phyloP scores from a whole-genome alignment of 352 stramenopile genomes.

The Globisporangium camurandrum region DNA sequence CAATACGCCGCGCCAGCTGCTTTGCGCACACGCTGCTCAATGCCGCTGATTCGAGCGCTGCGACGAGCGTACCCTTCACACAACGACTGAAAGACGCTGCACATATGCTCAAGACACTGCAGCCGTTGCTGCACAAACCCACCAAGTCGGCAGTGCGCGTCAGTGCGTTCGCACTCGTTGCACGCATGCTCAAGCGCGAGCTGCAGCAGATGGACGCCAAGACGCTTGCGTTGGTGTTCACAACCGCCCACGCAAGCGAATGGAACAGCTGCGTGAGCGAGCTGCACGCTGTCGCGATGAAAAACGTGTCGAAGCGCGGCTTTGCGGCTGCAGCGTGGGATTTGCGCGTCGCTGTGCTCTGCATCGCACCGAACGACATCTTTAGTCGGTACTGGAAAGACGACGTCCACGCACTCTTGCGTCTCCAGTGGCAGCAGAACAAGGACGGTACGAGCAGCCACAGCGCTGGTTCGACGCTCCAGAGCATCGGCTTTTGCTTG shows the following conservation, averaged over 20 bases:
- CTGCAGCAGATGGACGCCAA: constrained; percentile 18
- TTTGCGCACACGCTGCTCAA: constrained; percentile 6
- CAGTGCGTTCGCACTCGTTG: constrained; percentile 29
- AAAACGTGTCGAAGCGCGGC: constrained; percentile 32
- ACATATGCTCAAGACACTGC: constrained; percentile 33
- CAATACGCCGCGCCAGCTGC: not conserved
- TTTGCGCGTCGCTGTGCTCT: constrained; percentile 39
- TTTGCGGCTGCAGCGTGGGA: constrained; percentile 35
- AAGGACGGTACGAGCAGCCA: constrained; percentile 32
- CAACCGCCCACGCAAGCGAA: constrained; percentile 27
- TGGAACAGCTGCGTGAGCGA: constrained; percentile 61
- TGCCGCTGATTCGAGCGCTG: constrained; percentile 5
- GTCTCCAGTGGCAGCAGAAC: constrained; percentile 60
- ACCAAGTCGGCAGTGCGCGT: constrained; percentile 36
- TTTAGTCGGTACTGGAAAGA: constrained; percentile 72
- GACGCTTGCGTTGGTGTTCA: constrained; percentile 15
- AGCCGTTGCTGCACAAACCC: constrained; percentile 43
- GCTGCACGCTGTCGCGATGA: constrained; percentile 41
- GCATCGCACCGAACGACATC: constrained; percentile 45
- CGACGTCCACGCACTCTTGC: constrained; percentile 41
- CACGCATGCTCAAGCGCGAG: constrained; percentile 33
- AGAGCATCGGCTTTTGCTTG: constrained; percentile 22
- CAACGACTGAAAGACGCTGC: constrained; percentile 31
- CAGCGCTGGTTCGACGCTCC: constrained; percentile 14
- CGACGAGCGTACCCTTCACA: constrained; percentile 6